These are phyloP conservation scores for Stachybotrys echinatus DNA, from an alignment of 2,329 filamentous ascomycete genomes.

Conservation along the genomic window DNA sequence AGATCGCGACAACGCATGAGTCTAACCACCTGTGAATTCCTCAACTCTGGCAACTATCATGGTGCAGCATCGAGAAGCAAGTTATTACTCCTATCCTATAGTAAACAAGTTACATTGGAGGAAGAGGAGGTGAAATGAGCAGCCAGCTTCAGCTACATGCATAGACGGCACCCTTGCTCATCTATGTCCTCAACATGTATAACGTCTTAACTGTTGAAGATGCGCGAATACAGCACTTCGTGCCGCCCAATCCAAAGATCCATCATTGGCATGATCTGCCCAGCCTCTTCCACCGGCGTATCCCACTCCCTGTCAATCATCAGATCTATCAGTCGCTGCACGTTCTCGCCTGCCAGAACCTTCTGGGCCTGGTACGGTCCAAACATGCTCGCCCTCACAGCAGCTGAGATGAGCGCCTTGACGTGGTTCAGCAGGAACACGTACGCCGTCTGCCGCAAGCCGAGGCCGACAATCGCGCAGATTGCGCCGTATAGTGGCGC, in stretches of 20 bases:
- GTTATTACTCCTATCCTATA: no score
- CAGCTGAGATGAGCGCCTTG: constrained; percentile 71
- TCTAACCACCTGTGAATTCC: no score
- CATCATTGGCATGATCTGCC: constrained; percentile 70
- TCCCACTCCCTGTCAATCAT: constrained; percentile 58
- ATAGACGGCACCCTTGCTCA: no score
- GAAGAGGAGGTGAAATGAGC: no score
- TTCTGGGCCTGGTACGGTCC: constrained; percentile 77
- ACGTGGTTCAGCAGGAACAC: constrained; percentile 72
- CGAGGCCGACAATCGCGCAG: constrained; percentile 55
- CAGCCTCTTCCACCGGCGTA: constrained; percentile 58
- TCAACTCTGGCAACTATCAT: no score
- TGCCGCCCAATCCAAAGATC: constrained; percentile 81
- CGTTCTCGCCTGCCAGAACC: constrained; percentile 56
- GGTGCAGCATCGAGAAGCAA: no score
- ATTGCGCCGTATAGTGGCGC: constrained; percentile 67
- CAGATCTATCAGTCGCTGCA: constrained; percentile 52
- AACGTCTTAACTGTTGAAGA: constrained; percentile 67
- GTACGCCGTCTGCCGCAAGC: constrained; percentile 60
- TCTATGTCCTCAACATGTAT: neutral
- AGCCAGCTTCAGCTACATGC: no score
- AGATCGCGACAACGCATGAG: no score
- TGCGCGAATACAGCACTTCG: constrained; percentile 77
- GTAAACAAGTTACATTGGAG: no score
- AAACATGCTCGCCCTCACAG: constrained; percentile 70